These are phyloP conservation scores for Monosporascus ibericus DNA, from an alignment of 2,329 filamentous ascomycete genomes.

Conservation along the genomic window DNA sequence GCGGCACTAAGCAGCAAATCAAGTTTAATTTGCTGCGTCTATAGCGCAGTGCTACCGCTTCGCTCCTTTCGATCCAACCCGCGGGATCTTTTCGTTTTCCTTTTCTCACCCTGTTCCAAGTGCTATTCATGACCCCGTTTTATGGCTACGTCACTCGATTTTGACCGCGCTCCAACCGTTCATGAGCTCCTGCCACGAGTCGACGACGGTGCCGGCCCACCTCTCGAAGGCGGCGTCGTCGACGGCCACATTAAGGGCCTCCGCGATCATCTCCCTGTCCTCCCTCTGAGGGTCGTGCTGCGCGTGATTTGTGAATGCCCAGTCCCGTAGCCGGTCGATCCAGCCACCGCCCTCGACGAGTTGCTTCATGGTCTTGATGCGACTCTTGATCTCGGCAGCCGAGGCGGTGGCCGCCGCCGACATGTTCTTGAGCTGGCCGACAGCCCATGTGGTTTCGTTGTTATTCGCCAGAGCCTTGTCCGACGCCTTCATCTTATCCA, in stretches of 20 bases:
- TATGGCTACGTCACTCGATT: conserved; percentile 24
- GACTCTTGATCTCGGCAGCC: conserved; percentile 23
- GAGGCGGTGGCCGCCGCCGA: conserved; percentile 15
- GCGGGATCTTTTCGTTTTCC: too few species aligned
- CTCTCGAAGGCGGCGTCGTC: conserved; percentile 25
- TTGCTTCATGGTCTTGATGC: conserved; percentile 26
- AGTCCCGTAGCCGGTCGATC: conserved; percentile 30
- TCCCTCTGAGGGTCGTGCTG: conserved; percentile 2
- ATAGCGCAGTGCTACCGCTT: too few species aligned
- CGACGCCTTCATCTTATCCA: conserved; percentile 26
- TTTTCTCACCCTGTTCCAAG: not conserved
- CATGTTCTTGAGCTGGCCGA: conserved; percentile 27
- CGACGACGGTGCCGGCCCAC: conserved; percentile 29
- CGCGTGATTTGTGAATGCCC: conserved; percentile 21
- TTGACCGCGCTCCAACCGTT: conserved; percentile 31
- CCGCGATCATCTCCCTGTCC: conserved; percentile 7
- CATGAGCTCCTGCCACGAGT: conserved; percentile 32
- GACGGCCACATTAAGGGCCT: conserved; percentile 18
- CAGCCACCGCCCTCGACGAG: conserved; percentile 27
- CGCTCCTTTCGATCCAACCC: too few species aligned
- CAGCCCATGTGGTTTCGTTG: conserved; percentile 26
- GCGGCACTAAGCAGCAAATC: too few species aligned
- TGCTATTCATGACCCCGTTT: not conserved
- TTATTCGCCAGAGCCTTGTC: conserved; percentile 27
- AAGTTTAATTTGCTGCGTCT: too few species aligned